phyloP scores from a whole-genome alignment of 495 filamentous ascomycete genomes.

The Polyplosphaeria fusca region DNA sequence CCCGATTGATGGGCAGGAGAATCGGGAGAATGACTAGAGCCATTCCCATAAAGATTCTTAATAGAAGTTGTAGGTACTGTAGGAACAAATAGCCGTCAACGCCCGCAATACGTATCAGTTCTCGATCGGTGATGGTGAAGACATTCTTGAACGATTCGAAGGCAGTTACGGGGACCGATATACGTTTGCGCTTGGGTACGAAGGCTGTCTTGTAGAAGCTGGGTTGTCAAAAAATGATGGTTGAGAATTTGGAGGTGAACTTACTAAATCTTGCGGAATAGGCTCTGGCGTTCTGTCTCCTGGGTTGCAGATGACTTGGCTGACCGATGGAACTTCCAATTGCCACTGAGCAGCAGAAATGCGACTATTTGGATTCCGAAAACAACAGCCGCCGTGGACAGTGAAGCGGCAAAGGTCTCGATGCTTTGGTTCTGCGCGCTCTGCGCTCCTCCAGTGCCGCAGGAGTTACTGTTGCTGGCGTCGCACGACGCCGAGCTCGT shows the following conservation, averaged over 20 bases:
- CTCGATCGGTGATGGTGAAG: constrained; percentile 29
- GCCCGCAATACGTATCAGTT: constrained; percentile 47
- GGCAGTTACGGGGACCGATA: constrained; percentile 15
- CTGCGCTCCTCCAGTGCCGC: no score
- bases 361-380: constrained; percentile 29
- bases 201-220: constrained; percentile 34
- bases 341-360: constrained; percentile 32
- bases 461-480: background rate
- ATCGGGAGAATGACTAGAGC: constrained; percentile 78
- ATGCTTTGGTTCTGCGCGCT: constrained; percentile 22
- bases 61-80: constrained; percentile 86
- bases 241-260: background rate
- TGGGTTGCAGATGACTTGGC: constrained; percentile 1
- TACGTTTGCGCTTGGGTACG: constrained; percentile 27
- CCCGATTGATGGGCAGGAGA: constrained; percentile 75
- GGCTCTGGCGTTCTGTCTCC: constrained; percentile 22
- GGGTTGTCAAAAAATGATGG: no score
- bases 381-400: constrained; percentile 29
- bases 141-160: constrained; percentile 33
- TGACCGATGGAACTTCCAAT: constrained; percentile 22
- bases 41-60: constrained; percentile 86
- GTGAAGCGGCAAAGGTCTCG: constrained; percentile 31
- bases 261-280: constrained; percentile 33
- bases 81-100: constrained; percentile 98
- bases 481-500: background rate